These are phyloP conservation scores for Geotrichum restrictum DNA, from an alignment of 1,139 yeast genomes.

Conservation along the genomic window DNA sequence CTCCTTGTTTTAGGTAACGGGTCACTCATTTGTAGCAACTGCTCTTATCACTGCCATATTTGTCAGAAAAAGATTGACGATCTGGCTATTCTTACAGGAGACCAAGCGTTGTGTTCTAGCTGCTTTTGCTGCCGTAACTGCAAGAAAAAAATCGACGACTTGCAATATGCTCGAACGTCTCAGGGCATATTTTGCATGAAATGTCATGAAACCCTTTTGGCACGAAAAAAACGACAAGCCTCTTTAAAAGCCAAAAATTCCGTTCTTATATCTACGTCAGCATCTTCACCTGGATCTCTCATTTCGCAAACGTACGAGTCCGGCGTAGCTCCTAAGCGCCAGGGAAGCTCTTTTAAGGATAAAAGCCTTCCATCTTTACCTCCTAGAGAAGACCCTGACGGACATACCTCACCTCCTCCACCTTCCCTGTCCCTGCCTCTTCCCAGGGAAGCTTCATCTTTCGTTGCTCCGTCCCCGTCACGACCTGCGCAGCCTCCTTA, in stretches of 20 bases:
- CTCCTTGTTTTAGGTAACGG: slow-evolving; percentile 92
- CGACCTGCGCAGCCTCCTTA: slow-evolving; percentile 21
- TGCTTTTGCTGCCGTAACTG: slow-evolving; percentile 93
- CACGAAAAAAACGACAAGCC: slow-evolving; percentile 45
- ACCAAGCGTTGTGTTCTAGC: slow-evolving; percentile 84
- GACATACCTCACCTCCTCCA: slow-evolving; percentile 8
- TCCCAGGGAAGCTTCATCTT: background rate
- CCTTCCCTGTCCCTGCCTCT: background rate
- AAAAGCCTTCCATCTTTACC: slow-evolving; percentile 35
- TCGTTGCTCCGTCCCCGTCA: slow-evolving; percentile 11
- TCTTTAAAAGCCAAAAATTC: slow-evolving; percentile 14
- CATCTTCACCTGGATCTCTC: slow-evolving; percentile 10
- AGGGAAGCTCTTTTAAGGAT: slow-evolving; percentile 24
- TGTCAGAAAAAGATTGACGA: slow-evolving; percentile 91
- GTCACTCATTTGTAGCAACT: slow-evolving; percentile 80
- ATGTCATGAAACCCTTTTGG: slow-evolving; percentile 83
- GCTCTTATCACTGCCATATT: slow-evolving; percentile 83
- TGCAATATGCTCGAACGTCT: slow-evolving; percentile 88
- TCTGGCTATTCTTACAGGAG: slow-evolving; percentile 92
- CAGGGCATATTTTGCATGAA: slow-evolving; percentile 91
- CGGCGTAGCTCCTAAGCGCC: slow-evolving; percentile 1
- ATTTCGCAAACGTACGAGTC: slow-evolving; percentile 2
- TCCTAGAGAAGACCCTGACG: slow-evolving; percentile 10
- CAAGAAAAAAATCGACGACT: slow-evolving; percentile 79
- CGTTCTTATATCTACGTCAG: slow-evolving; percentile 1